Evolutionary conservation across 1,284 basidiomycete species (phyloP), one percentile per base, ranked within the genome.

Genomic region (Cryptococcus deneoformans): DNA sequence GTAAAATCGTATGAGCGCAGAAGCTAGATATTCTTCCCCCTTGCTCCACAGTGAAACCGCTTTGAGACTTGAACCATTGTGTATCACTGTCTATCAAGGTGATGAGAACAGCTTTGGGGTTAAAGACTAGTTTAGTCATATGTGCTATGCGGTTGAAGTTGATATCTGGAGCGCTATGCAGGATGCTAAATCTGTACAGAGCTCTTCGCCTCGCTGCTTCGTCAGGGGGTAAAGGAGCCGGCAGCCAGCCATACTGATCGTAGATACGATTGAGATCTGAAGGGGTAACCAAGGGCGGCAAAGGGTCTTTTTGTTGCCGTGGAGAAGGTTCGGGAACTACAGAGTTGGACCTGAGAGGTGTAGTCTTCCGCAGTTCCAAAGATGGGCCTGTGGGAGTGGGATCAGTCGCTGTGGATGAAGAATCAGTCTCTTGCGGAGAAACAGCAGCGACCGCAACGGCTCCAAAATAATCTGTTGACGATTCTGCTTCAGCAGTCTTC

Each of bases 111-210:
- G 89, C 85, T 70, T 90, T 90, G 1, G 91, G 90, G 70, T 85
- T 89, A 79, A 97, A 96, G 11, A 97, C 93, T 36, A 97, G 81
- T 79, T 94, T 95, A 53, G 89, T 89, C 50, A 97, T 82, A 58
- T 82, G 81, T 84, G 90, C 64, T 83, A 97, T 94, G 20, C 93
- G 85, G 75, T 96, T 92, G 72, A 97, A 96, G 73, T 95, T 95
- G 63, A 85, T 80, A 71, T 97, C 92, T 14, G 86, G 82, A 14
- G 85, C 85, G 0, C 90, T 92, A 63, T 89, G 85, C 82, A 90
- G 86, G 37, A 94, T 89, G 65, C 92, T 92, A 79, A 89, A 92
- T 63, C 88, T 88, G 63, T 67, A 71, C n/a, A 95, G 75, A 5
- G 91, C 92, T 50, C 89, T 82, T 44, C 88, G 79, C 20, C 92